A percentile compares a stretch with the other conserved stretches of the same genome.
These are phyloP conservation scores for Citrus medica DNA, from an alignment of 345 rosid genomes.

Conservation along the genomic window DNA sequence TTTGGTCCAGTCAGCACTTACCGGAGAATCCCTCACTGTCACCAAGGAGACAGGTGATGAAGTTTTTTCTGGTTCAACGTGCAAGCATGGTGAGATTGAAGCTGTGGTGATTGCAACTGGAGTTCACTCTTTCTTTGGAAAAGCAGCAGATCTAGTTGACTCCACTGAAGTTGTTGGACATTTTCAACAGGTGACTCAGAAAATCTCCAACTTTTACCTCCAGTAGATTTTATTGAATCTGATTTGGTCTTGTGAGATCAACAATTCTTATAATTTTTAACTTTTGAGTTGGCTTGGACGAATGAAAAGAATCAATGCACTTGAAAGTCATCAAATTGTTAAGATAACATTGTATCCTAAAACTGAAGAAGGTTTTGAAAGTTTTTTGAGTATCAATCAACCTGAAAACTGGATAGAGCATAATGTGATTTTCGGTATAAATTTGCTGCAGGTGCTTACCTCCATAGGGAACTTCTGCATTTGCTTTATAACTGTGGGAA, in stretches of 20 bases:
- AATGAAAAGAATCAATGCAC: not conserved
- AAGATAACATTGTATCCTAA: not conserved
- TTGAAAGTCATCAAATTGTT: not conserved
- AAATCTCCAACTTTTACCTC: not conserved
- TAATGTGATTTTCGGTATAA: constrained; percentile 7
- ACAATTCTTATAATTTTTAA: not conserved
- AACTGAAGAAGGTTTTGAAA: not conserved
- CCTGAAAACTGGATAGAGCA: constrained; percentile 21
- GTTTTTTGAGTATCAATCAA: not conserved
- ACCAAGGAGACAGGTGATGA: constrained; percentile 89
- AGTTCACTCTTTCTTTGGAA: constrained; percentile 78
- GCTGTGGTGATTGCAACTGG: constrained; percentile 97
- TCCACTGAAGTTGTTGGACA: constrained; percentile 78
- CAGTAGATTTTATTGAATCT: not conserved
- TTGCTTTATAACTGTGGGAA: constrained; percentile 90
- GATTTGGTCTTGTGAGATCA: not conserved
- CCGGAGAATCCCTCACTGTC: constrained; percentile 91
- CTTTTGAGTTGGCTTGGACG: not conserved
- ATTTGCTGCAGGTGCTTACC: constrained; percentile 67
- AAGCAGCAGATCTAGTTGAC: constrained; percentile 87
- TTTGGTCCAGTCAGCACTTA: constrained; percentile 67
- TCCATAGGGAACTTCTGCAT: constrained; percentile 97
- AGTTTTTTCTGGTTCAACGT: constrained; percentile 90
- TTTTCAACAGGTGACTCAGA: constrained; percentile 66
- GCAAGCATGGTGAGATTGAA: constrained; percentile 94